Evolutionary conservation across 2,329 filamentous ascomycete genomes (phyloP).

Genomic region (Ascochyta koolunga): DNA sequence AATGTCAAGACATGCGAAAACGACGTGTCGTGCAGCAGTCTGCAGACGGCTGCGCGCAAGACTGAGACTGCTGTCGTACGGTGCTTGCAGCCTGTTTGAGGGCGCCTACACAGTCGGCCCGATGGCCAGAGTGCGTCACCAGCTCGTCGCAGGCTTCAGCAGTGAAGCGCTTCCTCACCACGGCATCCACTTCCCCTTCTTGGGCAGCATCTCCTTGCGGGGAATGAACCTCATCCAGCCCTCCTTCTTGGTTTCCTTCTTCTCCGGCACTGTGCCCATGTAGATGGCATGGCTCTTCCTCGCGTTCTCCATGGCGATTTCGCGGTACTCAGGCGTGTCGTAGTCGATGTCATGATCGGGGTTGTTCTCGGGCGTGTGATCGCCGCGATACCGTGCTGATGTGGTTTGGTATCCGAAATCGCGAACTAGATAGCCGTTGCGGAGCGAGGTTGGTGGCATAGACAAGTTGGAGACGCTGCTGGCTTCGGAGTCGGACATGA

Average conservation of each 20-base stretch:
- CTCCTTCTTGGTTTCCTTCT: conserved; percentile 23
- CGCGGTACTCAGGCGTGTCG: conserved; percentile 25
- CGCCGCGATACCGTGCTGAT: conserved; percentile 32
- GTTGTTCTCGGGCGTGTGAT: conserved; percentile 36
- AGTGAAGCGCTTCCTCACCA: neutral
- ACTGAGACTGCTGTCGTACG: neutral
- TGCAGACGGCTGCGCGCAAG: neutral
- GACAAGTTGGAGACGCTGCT: conserved; percentile 13
- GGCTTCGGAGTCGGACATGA: conserved; percentile 10
- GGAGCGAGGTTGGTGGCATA: conserved; percentile 8
- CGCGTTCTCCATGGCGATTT: conserved; percentile 33
- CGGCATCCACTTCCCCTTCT: conserved; percentile 15
- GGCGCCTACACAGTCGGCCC: neutral
- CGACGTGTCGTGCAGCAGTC: neutral
- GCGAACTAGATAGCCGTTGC: conserved; percentile 21
- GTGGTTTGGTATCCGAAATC: conserved; percentile 33
- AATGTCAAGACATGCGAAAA: neutral
- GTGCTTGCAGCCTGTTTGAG: neutral
- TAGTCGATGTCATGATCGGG: conserved; percentile 34
- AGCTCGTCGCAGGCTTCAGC: neutral
- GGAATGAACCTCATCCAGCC: conserved; percentile 31
- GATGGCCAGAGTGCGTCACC: neutral
- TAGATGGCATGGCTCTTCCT: conserved; percentile 32
- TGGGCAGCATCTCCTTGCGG: conserved; percentile 11
- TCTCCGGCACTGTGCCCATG: conserved; percentile 22